Conservation (phyloP, 495 filamentous ascomycete genomes). For the Neurospora cerealis region DNA sequence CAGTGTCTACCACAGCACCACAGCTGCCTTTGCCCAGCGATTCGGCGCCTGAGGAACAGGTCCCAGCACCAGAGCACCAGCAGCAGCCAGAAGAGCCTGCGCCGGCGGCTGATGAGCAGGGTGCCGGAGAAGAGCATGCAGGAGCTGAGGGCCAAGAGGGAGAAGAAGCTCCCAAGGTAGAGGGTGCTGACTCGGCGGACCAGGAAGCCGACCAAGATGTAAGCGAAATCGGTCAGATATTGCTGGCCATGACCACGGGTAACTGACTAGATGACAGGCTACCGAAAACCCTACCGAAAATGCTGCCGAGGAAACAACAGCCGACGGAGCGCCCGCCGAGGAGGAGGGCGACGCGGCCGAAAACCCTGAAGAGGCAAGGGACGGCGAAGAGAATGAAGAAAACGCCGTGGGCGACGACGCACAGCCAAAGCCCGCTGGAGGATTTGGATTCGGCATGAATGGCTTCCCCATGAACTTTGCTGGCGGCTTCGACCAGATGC, state of each 20-base stretch:
- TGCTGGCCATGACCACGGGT: background rate
- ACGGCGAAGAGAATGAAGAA: slow-evolving; percentile 17
- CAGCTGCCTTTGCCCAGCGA: background rate
- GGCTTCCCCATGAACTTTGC: slow-evolving; percentile 60
- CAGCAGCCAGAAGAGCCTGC: slow-evolving; percentile 1
- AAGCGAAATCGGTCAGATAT: background rate
- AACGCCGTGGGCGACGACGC: slow-evolving; percentile 17
- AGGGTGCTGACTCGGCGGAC: background rate
- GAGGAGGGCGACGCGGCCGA: background rate
- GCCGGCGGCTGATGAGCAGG: slow-evolving; percentile 1
- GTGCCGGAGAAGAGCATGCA: slow-evolving; percentile 3
- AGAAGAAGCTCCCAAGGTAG: slow-evolving; percentile 9
- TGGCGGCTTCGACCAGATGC: slow-evolving; percentile 62
- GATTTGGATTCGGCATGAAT: slow-evolving; percentile 36
- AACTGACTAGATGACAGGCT: background rate
- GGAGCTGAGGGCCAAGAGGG: slow-evolving; percentile 14
- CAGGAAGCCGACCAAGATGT: background rate
- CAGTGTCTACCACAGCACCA: slow-evolving; percentile 14
- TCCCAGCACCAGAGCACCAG: background rate
- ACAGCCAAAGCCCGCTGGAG: slow-evolving; percentile 25
- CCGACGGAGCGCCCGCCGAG: background rate
- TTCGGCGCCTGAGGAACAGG: background rate
- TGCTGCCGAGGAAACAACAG: background rate
- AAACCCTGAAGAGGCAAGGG: slow-evolving; percentile 1
- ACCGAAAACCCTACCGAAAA: background rate